Evolutionary conservation across 345 rosid genomes (phyloP).

Genomic region (Citrus australasica): DNA sequence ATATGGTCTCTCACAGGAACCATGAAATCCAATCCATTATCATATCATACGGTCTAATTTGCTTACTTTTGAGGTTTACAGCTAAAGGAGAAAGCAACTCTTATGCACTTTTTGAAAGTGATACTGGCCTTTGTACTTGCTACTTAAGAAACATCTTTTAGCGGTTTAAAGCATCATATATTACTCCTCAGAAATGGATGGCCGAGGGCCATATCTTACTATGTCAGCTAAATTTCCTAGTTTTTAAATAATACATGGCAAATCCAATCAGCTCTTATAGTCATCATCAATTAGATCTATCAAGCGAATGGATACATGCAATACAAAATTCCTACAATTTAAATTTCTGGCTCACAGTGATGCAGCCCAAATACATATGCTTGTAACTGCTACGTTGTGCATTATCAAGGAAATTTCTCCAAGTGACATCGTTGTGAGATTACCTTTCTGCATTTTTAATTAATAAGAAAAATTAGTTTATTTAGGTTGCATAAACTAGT

Average conservation of each 20-base stretch:
- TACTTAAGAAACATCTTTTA: not conserved
- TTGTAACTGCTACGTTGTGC: not conserved
- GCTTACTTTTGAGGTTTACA: not conserved
- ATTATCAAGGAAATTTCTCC: not conserved
- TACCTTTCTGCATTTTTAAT: not conserved
- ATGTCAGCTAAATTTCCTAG: not conserved
- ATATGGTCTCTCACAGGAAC: not conserved
- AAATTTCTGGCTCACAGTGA: not conserved
- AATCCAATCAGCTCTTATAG: not conserved
- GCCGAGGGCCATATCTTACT: not conserved
- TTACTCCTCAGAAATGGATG: not conserved
- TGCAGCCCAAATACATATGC: not conserved
- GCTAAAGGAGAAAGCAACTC: not conserved
- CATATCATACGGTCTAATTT: not conserved
- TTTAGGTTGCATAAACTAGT: not conserved
- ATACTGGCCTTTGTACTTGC: not conserved
- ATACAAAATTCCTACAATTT: not conserved
- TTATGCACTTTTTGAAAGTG: not conserved
- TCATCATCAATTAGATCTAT: not conserved
- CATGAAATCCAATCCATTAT: not conserved
- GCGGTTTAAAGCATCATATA: not conserved
- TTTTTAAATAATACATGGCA: not conserved
- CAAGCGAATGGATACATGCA: not conserved
- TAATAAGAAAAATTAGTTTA: not conserved
- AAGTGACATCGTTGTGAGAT: not conserved